Evolutionary conservation across 192 early-diverging fungal species (phyloP).

Genomic region (Neocallimastix lanati): DNA sequence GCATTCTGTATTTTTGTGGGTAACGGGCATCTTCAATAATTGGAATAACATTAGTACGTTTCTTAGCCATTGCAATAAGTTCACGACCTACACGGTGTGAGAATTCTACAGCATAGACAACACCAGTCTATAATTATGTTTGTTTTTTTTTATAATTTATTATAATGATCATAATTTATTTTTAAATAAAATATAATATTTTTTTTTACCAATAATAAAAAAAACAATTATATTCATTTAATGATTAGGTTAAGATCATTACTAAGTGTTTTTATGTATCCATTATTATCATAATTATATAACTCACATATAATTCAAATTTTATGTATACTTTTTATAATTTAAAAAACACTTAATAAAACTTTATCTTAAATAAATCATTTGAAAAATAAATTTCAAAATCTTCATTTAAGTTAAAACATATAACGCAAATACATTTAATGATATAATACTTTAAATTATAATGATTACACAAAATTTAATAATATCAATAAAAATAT

Average conservation of each 20-base stretch:
- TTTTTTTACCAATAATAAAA: background rate
- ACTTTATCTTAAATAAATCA: background rate
- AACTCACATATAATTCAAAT: background rate
- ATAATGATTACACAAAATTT: too few relatives aligned
- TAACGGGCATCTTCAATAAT: constrained; percentile 99
- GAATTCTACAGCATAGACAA: constrained; percentile 98
- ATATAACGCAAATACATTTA: background rate
- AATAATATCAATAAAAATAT: background rate
- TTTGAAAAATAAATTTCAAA: background rate
- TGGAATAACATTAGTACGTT: constrained; percentile 97
- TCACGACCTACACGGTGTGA: constrained; percentile 97
- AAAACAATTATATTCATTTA: background rate
- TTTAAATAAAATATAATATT: background rate
- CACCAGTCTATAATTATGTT: constrained; percentile 45
- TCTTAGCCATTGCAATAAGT: constrained; percentile 99
- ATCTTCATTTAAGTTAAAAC: background rate
- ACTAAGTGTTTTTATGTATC: background rate
- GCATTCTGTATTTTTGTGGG: constrained; percentile 99
- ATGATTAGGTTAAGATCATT: background rate
- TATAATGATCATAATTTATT: background rate
- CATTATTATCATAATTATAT: background rate
- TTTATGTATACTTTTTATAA: background rate
- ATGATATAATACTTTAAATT: background rate
- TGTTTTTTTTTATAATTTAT: background rate
- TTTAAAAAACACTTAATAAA: background rate